These are phyloP conservation scores for Candida ponderosae DNA, from an alignment of 805 yeast genomes.

Conservation along the genomic window DNA sequence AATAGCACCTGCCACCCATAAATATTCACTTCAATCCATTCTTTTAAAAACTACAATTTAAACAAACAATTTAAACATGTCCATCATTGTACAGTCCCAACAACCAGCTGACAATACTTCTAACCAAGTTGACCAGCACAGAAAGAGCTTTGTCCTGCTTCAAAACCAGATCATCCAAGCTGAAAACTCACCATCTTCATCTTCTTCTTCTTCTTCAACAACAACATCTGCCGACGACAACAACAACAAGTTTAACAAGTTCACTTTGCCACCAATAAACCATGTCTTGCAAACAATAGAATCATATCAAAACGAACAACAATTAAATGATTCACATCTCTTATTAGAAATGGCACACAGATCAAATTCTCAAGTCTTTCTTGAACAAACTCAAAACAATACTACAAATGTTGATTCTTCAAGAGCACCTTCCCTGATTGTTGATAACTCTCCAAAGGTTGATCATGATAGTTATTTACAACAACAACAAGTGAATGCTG, in stretches of 20 bases:
- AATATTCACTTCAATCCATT: too few relatives aligned
- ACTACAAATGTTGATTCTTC: neutral
- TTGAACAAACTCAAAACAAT: neutral
- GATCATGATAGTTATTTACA: too few relatives aligned
- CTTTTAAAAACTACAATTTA: too few relatives aligned
- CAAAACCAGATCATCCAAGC: too few relatives aligned
- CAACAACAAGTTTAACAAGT: neutral
- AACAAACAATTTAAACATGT: too few relatives aligned
- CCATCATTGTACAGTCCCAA: too few relatives aligned
- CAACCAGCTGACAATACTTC: too few relatives aligned
- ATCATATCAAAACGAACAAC: slow-evolving; percentile 19
- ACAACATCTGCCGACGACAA: slow-evolving; percentile 3
- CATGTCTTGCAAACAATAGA: slow-evolving; percentile 18
- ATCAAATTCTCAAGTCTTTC: neutral
- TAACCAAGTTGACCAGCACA: too few relatives aligned
- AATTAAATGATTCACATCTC: slow-evolving; percentile 20
- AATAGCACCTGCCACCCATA: too few relatives aligned
- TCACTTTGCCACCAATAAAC: slow-evolving; percentile 16
- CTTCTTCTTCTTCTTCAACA: slow-evolving; percentile 2
- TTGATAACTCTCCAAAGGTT: neutral
- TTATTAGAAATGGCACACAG: slow-evolving; percentile 16
- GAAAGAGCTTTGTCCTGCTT: too few relatives aligned
- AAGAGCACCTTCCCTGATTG: neutral
- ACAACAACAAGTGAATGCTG: neutral
- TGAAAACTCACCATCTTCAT: too few relatives aligned